Conservation (phyloP, 2,329 filamentous ascomycete species). For the Tympanopsis confertula region DNA sequence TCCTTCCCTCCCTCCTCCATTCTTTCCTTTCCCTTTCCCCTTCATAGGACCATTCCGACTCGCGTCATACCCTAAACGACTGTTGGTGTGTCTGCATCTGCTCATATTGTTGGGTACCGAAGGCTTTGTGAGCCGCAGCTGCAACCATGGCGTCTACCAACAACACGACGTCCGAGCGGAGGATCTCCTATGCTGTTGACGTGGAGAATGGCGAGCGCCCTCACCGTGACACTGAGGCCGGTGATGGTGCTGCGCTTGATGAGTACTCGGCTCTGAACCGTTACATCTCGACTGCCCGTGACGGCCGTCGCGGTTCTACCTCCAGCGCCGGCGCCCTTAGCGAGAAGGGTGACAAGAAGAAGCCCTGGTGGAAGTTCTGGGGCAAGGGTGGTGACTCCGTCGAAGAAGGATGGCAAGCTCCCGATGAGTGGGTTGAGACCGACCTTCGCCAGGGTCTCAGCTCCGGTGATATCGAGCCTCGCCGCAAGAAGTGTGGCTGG, state of each 20-base stretch:
- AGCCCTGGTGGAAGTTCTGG: constrained; percentile 25
- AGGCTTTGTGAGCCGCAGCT: constrained; percentile 1
- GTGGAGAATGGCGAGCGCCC: constrained; percentile 1
- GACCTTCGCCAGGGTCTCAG: constrained; percentile 55
- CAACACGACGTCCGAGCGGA: too few species aligned
- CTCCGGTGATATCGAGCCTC: constrained; percentile 43
- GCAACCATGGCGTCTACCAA: constrained; percentile 1
- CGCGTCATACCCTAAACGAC: not conserved
- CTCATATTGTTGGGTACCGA: not conserved
- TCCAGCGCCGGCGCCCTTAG: not conserved
- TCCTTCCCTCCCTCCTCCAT: not conserved
- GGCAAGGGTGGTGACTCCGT: constrained; percentile 13
- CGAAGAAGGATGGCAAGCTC: constrained; percentile 28
- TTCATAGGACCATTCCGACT: not conserved
- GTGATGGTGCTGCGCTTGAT: not conserved
- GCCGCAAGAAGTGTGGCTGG: constrained; percentile 55
- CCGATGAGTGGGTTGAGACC: constrained; percentile 59
- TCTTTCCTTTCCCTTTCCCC: not conserved
- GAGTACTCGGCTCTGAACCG: constrained; percentile 1
- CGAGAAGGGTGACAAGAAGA: constrained; percentile 9
- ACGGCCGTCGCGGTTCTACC: constrained; percentile 1
- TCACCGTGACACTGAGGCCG: not conserved
- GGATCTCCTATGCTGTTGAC: constrained; percentile 1
- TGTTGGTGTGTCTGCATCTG: not conserved
- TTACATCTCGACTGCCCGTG: constrained; percentile 1